Conservation (phyloP, 495 filamentous ascomycete genomes). For the Collariella sp. region DNA sequence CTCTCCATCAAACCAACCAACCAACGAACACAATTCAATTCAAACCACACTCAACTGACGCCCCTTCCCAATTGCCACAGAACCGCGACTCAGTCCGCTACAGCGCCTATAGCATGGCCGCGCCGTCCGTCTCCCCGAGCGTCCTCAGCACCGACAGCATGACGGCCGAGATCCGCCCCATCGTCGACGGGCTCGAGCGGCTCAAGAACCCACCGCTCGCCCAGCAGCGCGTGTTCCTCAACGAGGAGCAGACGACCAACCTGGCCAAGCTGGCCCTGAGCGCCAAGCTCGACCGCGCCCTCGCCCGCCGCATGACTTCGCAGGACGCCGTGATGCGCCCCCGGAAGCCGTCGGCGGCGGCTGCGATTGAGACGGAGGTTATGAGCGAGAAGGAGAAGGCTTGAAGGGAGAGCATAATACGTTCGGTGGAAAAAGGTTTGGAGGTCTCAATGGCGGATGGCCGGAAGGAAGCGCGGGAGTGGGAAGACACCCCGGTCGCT, state of each 20-base stretch:
- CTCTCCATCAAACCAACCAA: conserved; percentile 4
- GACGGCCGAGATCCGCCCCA: conserved; percentile 67
- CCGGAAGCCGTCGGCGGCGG: conserved; percentile 27
- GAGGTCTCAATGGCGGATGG: not conserved
- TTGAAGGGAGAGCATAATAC: not conserved
- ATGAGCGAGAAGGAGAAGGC: conserved; percentile 32
- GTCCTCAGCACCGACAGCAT: conserved; percentile 49
- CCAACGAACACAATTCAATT: not conserved
- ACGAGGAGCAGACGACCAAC: conserved; percentile 72
- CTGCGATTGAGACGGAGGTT: not conserved
- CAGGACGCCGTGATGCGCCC: conserved; percentile 85
- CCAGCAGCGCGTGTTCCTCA: conserved; percentile 77
- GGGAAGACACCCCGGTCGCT: not conserved
- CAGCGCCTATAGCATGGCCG: conserved; percentile 64
- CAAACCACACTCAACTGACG: not conserved
- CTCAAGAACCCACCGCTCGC: conserved; percentile 83
- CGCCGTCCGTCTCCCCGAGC: conserved; percentile 62
- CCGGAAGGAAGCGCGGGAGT: not conserved
- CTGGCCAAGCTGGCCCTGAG: conserved; percentile 84
- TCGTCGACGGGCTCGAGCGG: conserved; percentile 74
- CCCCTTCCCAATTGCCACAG: conserved; percentile 21
- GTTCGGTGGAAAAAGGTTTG: not conserved
- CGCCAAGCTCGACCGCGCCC: conserved; percentile 88
- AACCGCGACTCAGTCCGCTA: conserved; percentile 67
- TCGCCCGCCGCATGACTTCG: conserved; percentile 77